These are phyloP conservation scores for Pichia ethanolica DNA, from an alignment of 805 yeast species.

Conservation along the genomic window DNA sequence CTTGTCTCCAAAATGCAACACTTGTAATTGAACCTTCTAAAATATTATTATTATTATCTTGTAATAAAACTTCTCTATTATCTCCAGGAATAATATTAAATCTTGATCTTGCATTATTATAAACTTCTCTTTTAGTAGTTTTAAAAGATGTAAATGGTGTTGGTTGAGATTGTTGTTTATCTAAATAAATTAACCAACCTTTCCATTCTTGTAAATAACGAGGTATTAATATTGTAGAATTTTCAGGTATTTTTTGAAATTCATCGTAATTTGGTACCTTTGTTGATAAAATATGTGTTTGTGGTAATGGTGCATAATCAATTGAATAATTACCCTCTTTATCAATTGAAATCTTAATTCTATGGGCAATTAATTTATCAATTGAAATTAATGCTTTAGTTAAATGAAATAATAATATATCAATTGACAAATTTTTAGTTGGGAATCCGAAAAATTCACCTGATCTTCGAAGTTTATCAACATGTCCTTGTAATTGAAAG, in stretches of 20 bases:
- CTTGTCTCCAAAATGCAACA: constrained; percentile 50
- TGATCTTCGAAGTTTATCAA: constrained; percentile 48
- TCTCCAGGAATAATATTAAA: constrained; percentile 27
- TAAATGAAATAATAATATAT: constrained; percentile 35
- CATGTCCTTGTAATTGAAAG: constrained; percentile 59
- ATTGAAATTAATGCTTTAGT: constrained; percentile 28
- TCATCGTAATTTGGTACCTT: constrained; percentile 1
- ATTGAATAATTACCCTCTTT: constrained; percentile 24
- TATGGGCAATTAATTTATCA: constrained; percentile 32
- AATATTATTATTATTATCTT: constrained; percentile 50
- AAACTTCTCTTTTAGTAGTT: constrained; percentile 65
- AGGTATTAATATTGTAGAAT: not conserved
- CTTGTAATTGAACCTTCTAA: constrained; percentile 83
- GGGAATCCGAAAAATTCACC: constrained; percentile 47
- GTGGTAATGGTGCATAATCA: constrained; percentile 21
- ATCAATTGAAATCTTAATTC: constrained; percentile 40
- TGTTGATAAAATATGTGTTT: constrained; percentile 3
- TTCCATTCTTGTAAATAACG: constrained; percentile 6
- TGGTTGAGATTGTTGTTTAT: constrained; percentile 40
- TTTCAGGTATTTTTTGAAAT: not conserved
- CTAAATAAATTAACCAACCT: constrained; percentile 59
- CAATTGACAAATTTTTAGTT: constrained; percentile 29
- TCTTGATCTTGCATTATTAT: constrained; percentile 54
- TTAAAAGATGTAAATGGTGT: constrained; percentile 84
- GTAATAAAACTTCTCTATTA: constrained; percentile 56